Conservation (phyloP, 2,329 filamentous ascomycete genomes). For the Venturia asperata region DNA sequence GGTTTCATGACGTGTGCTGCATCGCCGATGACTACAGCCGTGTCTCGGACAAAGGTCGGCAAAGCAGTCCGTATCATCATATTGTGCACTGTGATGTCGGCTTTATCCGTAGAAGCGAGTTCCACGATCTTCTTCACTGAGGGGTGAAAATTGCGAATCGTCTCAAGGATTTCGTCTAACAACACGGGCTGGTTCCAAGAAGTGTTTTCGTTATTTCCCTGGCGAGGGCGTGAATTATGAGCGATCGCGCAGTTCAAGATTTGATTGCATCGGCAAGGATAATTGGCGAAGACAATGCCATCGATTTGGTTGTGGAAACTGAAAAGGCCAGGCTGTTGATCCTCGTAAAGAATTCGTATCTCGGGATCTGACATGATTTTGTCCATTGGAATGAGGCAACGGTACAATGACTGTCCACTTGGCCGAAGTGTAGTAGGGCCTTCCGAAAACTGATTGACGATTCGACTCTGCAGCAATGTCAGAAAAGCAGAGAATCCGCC, state of each 20-base stretch:
- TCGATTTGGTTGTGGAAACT: background rate
- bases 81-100: slow-evolving; percentile 1
- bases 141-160: slow-evolving; percentile 7
- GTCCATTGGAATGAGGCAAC: slow-evolving; percentile 7
- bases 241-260: slow-evolving; percentile 10
- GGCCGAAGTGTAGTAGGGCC: background rate
- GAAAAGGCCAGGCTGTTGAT: slow-evolving; percentile 3
- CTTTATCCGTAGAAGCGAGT: background rate
- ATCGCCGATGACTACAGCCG: slow-evolving; percentile 10
- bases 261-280: background rate
- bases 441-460: background rate
- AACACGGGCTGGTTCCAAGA: slow-evolving; percentile 3
- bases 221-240: background rate
- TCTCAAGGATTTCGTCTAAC: background rate
- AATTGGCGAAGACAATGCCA: background rate
- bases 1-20: slow-evolving; percentile 15
- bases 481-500: background rate
- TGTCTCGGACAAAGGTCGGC: background rate
- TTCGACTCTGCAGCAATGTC: background rate
- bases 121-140: background rate
- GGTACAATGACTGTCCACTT: background rate
- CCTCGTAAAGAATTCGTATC: background rate
- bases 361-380: slow-evolving; percentile 5
- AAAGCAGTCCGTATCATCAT: background rate
- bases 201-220: background rate